These are phyloP conservation scores for Metschnikowia lachancei DNA, from an alignment of 805 yeast species.

Conservation along the genomic window DNA sequence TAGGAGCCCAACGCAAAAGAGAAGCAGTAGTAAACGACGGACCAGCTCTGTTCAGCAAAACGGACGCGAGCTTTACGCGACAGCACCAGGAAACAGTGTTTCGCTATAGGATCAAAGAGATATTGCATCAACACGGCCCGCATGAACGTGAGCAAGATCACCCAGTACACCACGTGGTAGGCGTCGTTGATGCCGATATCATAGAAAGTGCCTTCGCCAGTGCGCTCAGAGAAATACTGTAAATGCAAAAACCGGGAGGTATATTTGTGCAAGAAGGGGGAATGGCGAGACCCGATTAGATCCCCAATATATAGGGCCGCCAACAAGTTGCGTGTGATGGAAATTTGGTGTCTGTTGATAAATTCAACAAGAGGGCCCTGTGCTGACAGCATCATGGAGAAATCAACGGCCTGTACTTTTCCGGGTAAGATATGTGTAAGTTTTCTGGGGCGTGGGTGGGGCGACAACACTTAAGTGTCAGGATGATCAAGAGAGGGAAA, in stretches of 20 bases:
- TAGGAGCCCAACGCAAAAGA: slow-evolving; percentile 58
- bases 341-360: slow-evolving; percentile 38
- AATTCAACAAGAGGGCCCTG: slow-evolving; percentile 13
- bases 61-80: slow-evolving; percentile 55
- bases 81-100: slow-evolving; percentile 38
- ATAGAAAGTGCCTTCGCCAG: slow-evolving; percentile 30
- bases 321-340: slow-evolving; percentile 31
- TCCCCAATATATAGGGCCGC: slow-evolving; percentile 27
- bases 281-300: slow-evolving; percentile 15
- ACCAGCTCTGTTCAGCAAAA: slow-evolving; percentile 89
- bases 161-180: slow-evolving; percentile 52
- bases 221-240: slow-evolving; percentile 24
- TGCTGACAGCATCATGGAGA: slow-evolving; percentile 8
- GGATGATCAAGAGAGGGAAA: not conserved
- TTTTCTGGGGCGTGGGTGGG: not conserved
- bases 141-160: slow-evolving; percentile 54
- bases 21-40: slow-evolving; percentile 53
- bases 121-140: slow-evolving; percentile 61
- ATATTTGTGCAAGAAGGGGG: slow-evolving; percentile 21
- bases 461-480: slow-evolving; percentile 8
- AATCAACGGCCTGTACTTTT: not conserved
- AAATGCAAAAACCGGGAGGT: slow-evolving; percentile 38
- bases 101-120: slow-evolving; percentile 57
- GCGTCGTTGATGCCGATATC: slow-evolving; percentile 57
- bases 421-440: too few species aligned